Base-by-base conservation (phyloP, 139 green algal genomes). In the Edaphochlamys debaryana region DNA sequence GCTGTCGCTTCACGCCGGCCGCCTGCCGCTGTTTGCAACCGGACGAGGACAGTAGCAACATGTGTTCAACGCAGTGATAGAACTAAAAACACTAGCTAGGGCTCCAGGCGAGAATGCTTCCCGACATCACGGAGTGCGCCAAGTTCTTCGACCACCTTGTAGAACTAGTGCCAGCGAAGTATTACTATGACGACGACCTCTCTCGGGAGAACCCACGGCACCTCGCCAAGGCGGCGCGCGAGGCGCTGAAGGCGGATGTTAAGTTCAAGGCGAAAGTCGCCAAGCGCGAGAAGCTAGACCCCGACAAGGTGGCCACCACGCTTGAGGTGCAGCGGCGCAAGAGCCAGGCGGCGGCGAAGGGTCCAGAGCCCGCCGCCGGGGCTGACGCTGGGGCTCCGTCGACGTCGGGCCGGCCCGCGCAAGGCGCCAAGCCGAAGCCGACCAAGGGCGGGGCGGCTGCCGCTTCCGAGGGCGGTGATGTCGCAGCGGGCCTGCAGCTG, bases 71-170 rank as follows among this genome's bases (percentile, higher is more conserved):
- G n/a, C n/a, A n/a, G n/a, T n/a, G n/a, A n/a, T n/a, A n/a, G n/a
- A n/a, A n/a, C n/a, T n/a, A n/a, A n/a, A n/a, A n/a, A n/a, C n/a
- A n/a, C n/a, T n/a, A n/a, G n/a, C n/a, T n/a, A n/a, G n/a, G n/a
- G n/a, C n/a, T n/a, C n/a, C n/a, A n/a, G n/a, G n/a, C n/a, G n/a
- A n/a, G n/a, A n/a, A n/a, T n/a, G n/a, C n/a, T n/a, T n/a, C n/a
- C n/a, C n/a, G n/a, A n/a, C n/a, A n/a, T n/a, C n/a, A n/a, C n/a
- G 11, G 63, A 84, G 45, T 78, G 86, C 19, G 84, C 87, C 27
- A 79, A 82, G 9, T 97, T 96, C 79, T 97, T 97, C 75, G 90
- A 95, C 67, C 80, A 82, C 20, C 81, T 97, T 5, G 94, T 94
- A 0, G 92, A 95, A 38, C 71, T 94, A 1, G 91, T 97, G 36